Evolutionary conservation across 1,139 yeast genomes (phyloP).

Genomic region (Candida sanyaensis): DNA sequence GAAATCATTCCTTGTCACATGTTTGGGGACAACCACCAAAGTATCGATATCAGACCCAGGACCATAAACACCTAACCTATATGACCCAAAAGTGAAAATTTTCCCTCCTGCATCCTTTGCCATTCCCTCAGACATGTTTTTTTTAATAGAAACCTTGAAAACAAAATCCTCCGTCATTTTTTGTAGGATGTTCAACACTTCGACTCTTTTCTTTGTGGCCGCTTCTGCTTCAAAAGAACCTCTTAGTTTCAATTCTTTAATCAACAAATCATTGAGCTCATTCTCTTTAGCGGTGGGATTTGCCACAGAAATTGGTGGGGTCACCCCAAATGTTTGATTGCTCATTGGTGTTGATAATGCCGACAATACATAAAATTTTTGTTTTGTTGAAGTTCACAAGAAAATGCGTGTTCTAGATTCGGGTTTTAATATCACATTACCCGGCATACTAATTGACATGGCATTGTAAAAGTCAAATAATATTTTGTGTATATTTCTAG

Average conservation of each 20-base stretch:
- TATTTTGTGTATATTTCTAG: too few species aligned
- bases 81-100: slow-evolving; percentile 92
- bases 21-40: slow-evolving; percentile 92
- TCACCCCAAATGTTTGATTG: neutral
- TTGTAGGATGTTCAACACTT: slow-evolving; percentile 71
- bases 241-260: slow-evolving; percentile 76
- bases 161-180: slow-evolving; percentile 79
- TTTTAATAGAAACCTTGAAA: slow-evolving; percentile 70
- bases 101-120: slow-evolving; percentile 97
- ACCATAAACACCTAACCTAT: slow-evolving; percentile 92
- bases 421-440: neutral
- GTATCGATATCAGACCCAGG: slow-evolving; percentile 99
- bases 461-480: too few species aligned
- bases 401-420: neutral
- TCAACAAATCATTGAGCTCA: slow-evolving; percentile 68
- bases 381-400: neutral
- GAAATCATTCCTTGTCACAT: slow-evolving; percentile 87
- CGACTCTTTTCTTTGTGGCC: slow-evolving; percentile 77
- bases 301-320: neutral
- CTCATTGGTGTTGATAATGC: neutral
- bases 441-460: neutral
- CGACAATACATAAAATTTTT: neutral
- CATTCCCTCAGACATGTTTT: slow-evolving; percentile 97
- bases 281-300: slow-evolving; percentile 85
- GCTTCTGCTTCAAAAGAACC: slow-evolving; percentile 88